Evolutionary conservation across 2,329 filamentous ascomycete species (phyloP), one percentile per base, ranked within the genome.

Genomic region (Calonectria hongkongensis): DNA sequence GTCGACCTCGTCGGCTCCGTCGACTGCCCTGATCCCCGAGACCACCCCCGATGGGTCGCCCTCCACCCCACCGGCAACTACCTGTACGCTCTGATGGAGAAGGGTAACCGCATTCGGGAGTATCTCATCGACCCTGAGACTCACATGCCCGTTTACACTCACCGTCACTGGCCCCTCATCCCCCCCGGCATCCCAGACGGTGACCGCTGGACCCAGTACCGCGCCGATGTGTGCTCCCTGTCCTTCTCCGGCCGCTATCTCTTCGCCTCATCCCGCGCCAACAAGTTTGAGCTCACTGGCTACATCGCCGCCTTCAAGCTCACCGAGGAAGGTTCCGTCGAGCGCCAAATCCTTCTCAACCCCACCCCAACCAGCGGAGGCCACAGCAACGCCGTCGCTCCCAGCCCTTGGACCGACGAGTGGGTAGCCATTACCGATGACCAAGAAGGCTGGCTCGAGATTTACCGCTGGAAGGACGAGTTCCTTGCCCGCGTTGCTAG

Each of bases 351-450:
- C 62, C 95, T 92, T 81, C 87, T 97, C 62, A 94, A 95, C 80
- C 94, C 95, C 0, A 98, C 95, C 2, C 94, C 94, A 2, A 97
- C 94, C 2, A 96, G 94, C 81, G 95, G 95, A 56, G 95, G 95
- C 0, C 95, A 98, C 84, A 95, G 93, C 73, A 98, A 98, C 81
- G 95, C 95, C 0, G 94, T 97, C n/a, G 90, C 91, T 70, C 95
- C 95, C 1, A 95, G 94, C 81, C 92, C 94, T 72, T 97, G 94
- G 91, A 94, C 88, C 73, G 95, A 97, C 79, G 95, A 97, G 85
- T 98, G 94, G 94, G 80, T 98, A n/a, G 95, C 95, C 21, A 89
- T 98, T 78, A 97, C 94, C 9, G 95, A 98, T 80, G 95, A 98
- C 81, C 94, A 97, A 86, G 91, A 95, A 77, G 95, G 95, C 7